These are phyloP conservation scores for Aspergillus neoniger DNA, from an alignment of 2,329 filamentous ascomycete species.

Conservation along the genomic window DNA sequence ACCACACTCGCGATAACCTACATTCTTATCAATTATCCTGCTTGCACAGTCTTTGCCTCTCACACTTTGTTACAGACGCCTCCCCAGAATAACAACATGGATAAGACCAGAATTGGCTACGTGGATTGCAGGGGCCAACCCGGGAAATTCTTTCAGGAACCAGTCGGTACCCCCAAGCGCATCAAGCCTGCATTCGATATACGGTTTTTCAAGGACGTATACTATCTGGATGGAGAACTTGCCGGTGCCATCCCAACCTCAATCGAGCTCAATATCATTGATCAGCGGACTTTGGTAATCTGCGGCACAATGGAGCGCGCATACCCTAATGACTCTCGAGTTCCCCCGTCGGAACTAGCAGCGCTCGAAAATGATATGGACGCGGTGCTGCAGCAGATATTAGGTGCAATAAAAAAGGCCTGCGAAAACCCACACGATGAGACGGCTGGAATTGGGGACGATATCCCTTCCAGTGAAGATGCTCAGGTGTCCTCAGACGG, in stretches of 20 bases:
- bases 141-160: constrained; percentile 18
- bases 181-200: constrained; percentile 51
- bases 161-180: constrained; percentile 19
- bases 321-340: constrained; percentile 33
- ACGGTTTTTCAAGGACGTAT: constrained; percentile 46
- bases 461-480: no score
- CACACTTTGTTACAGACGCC: no score
- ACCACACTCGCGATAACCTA: no score
- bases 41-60: no score
- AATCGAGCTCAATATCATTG: constrained; percentile 50
- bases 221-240: constrained; percentile 51
- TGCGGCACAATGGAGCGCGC: constrained; percentile 45
- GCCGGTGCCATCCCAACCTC: constrained; percentile 51
- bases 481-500: no score
- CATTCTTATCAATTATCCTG: no score
- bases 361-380: background rate
- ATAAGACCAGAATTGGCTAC: background rate
- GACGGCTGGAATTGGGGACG: no score
- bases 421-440: background rate
- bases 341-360: background rate
- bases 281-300: constrained; percentile 49
- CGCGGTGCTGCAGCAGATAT: background rate
- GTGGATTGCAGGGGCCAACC: background rate
- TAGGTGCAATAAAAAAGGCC: no score
- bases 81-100: background rate